phyloP scores from a whole-genome alignment of 73 alveolate genomes.

The Paramecium caudatum region DNA sequence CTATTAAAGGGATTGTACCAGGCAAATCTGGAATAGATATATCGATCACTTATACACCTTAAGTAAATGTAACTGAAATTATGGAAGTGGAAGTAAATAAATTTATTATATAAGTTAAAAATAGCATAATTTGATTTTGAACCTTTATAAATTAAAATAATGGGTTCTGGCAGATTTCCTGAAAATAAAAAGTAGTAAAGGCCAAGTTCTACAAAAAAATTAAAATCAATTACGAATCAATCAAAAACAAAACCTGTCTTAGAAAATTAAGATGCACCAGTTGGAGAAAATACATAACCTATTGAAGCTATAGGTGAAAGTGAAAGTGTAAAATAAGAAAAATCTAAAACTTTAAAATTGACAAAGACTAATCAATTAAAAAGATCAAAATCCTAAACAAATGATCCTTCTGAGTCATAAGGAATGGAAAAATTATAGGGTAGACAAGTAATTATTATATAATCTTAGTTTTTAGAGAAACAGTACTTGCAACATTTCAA shows the following conservation, averaged over 20 bases:
- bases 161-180: conserved; percentile 77
- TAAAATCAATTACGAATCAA: conserved; percentile 29
- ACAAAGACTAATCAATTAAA: conserved; percentile 19
- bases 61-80: conserved; percentile 90
- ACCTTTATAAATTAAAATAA: conserved; percentile 69
- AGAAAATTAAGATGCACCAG: neutral
- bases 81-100: conserved; percentile 84
- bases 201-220: conserved; percentile 38
- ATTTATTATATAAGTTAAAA: conserved; percentile 31
- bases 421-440: conserved; percentile 34
- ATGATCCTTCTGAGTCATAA: neutral
- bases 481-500: conserved; percentile 68
- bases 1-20: conserved; percentile 87
- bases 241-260: neutral
- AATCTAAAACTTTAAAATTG: conserved; percentile 52
- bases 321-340: conserved; percentile 25
- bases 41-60: conserved; percentile 86
- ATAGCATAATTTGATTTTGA: conserved; percentile 75
- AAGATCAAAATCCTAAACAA: conserved; percentile 51
- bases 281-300: conserved; percentile 31
- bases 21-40: conserved; percentile 82
- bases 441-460: conserved; percentile 17
- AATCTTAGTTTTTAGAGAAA: conserved; percentile 55
- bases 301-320: neutral
- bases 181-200: conserved; percentile 15